Conservation (phyloP, 1,284 basidiomycete genomes). For the Ustilago shanxiensis region DNA sequence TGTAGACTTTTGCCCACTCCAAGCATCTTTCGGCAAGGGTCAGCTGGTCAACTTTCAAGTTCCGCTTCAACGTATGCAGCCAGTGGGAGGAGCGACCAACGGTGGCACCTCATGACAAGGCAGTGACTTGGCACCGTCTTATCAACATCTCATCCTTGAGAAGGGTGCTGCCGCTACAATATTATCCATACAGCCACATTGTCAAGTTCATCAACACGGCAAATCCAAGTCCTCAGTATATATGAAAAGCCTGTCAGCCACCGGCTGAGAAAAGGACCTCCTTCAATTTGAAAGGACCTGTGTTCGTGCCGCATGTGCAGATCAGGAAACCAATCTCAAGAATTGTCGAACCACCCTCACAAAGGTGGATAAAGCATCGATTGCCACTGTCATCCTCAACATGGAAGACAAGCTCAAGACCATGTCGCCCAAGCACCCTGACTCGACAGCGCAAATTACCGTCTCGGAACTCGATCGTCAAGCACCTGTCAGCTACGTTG, state of each 20-base stretch:
- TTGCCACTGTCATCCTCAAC: not conserved
- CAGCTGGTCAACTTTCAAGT: conserved; percentile 2
- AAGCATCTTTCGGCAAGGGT: conserved; percentile 1
- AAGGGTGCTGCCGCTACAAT: not conserved
- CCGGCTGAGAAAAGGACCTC: not conserved
- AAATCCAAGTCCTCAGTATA: not conserved
- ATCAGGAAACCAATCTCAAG: not conserved
- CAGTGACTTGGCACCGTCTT: not conserved
- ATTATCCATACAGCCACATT: not conserved
- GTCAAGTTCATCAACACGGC: not conserved
- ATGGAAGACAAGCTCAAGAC: conserved; percentile 12
- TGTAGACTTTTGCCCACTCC: not conserved
- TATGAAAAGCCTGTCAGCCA: not conserved
- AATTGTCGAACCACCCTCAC: not conserved
- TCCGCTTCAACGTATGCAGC: not conserved
- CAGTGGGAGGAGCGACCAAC: not conserved
- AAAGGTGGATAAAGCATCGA: not conserved
- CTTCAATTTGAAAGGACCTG: not conserved
- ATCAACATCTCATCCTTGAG: not conserved
- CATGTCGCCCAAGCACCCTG: conserved; percentile 6
- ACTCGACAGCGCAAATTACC: conserved; percentile 8
- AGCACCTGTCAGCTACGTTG: conserved; percentile 4
- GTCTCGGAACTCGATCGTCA: conserved; percentile 17
- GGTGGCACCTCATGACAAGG: not conserved
- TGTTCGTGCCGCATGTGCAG: not conserved